Evolutionary conservation across 306 rosid genomes (phyloP).

Genomic region (Prosopis cineraria): DNA sequence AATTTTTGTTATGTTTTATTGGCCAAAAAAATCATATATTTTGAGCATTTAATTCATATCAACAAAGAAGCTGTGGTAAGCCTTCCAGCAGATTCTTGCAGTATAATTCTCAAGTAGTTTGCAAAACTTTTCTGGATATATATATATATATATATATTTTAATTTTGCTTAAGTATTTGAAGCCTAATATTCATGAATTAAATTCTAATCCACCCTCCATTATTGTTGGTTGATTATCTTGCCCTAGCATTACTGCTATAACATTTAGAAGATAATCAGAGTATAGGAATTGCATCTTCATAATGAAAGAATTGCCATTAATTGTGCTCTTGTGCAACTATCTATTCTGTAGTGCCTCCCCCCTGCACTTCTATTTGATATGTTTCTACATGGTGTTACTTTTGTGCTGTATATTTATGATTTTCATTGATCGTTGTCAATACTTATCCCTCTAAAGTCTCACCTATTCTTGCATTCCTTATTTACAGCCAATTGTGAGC

Average conservation of each 20-base stretch:
- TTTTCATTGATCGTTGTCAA: constrained; percentile 1
- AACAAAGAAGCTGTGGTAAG: constrained; percentile 19
- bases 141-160: too few species aligned
- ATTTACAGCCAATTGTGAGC: constrained; percentile 63
- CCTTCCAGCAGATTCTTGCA: constrained; percentile 9
- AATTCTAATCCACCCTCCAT: neutral
- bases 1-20: neutral
- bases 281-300: neutral
- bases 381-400: neutral
- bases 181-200: constrained; percentile 10
- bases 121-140: constrained; percentile 1
- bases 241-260: constrained; percentile 20
- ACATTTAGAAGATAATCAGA: neutral
- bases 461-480: neutral
- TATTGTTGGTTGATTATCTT: neutral
- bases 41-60: constrained; percentile 3
- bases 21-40: neutral
- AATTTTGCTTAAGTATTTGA: constrained; percentile 23
- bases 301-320: neutral
- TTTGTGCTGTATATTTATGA: constrained; percentile 24
- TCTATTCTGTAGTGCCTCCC: neutral
- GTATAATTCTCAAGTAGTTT: neutral
- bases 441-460: constrained; percentile 4
- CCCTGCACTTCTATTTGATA: neutral
- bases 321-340: constrained; percentile 17